Evolutionary conservation across 768 basidiomycete species (phyloP), one percentile per base, ranked within the genome.

Genomic region (Suillus occidentalis): DNA sequence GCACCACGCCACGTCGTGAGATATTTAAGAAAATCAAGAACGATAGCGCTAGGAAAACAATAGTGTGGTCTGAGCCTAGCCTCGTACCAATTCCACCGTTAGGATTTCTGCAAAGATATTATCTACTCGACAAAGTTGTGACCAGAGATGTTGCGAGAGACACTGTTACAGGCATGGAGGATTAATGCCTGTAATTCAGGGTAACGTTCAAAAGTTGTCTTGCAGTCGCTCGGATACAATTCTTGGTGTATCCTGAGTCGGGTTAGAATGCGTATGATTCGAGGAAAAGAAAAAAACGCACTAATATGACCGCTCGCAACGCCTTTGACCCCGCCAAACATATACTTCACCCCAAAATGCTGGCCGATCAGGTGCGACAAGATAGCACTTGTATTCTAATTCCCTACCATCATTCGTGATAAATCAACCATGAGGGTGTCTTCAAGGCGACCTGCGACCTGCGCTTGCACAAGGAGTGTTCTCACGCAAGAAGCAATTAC

Each of bases 51-150:
- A 28, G 28, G 28, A 28, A 28, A 28, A 3, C 28, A 28, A 28
- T 28, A 28, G 28, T 28, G 60, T 73, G 70, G 20, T 70, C 59
- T 28, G 3, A 2, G 40, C 71, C 65, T 0, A 83, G 68, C 25
- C 80, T 78, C 7, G 79, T 77, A 31, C 74, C 72, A 22, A 71
- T 70, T 67, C 80, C 74, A 10, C 81, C 80, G 39, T 78, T 65
- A 49, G 76, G 78, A 49, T 31, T 28, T 47, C 49, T 3, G 63
- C 66, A 39, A 62, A 39, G 20, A 53, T 50, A 14, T 50, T 58
- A 36, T 49, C 56, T 56, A 34, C 28, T 28, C 28, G 25, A 20
- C 9, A 18, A 10, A 53, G 10, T 9, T 20, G 31, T 34, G 31
- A 55, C 18, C 8, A 34, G 34, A 55, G 4, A 14, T 3, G 20